Percentiles rank a stretch among this genome's conserved stretches.
phyloP scores from a whole-genome alignment of 345 rosid species.

The Acer campestre region DNA sequence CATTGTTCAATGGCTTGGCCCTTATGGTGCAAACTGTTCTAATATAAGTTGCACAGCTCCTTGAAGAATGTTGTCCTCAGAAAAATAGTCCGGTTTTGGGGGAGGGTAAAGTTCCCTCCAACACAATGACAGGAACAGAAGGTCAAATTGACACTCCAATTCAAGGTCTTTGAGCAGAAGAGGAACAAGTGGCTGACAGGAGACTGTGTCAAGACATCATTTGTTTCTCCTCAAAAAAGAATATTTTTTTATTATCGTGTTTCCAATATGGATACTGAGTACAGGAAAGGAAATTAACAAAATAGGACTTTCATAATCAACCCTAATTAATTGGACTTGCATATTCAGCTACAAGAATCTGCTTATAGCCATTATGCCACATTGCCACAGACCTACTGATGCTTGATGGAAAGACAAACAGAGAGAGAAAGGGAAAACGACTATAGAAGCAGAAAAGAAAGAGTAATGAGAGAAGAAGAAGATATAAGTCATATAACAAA shows the following conservation, averaged over 20 bases:
- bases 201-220: no score
- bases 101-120: no score
- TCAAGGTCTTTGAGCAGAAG: no score
- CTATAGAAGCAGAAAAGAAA: background rate
- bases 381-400: background rate
- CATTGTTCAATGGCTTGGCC: background rate
- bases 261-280: background rate
- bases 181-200: no score
- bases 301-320: slow-evolving; percentile 1
- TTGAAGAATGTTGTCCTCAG: background rate
- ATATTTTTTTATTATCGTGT: background rate
- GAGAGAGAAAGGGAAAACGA: background rate
- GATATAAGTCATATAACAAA: no score
- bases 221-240: no score
- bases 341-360: background rate
- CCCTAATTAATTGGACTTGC: background rate
- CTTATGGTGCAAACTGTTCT: background rate
- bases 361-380: background rate
- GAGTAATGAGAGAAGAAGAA: background rate
- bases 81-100: no score
- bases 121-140: no score
- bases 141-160: no score
- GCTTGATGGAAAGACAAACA: background rate
- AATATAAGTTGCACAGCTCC: background rate
- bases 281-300: background rate